Percentiles rank a stretch among this genome's conserved stretches.
Evolutionary conservation across 306 rosid species (phyloP).

Genomic region (Ormosia semicastrata): DNA sequence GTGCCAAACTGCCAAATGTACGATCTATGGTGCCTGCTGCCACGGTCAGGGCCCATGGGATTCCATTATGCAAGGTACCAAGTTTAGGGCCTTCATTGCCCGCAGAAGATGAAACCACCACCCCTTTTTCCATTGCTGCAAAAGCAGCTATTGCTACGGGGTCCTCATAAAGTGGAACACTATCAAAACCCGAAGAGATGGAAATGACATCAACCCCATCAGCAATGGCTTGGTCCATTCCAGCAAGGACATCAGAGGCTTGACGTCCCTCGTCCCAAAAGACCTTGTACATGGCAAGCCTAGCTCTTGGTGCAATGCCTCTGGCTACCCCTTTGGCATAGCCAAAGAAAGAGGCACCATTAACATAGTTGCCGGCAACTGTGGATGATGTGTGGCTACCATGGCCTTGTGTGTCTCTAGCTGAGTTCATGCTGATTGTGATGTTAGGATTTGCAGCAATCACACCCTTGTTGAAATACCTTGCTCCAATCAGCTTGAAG

Average conservation of each 20-base stretch:
- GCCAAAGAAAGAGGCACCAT: conserved; percentile 32
- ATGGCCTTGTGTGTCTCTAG: conserved; percentile 38
- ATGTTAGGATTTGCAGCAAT: conserved; percentile 16
- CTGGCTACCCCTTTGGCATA: conserved; percentile 38
- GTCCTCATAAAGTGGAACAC: conserved; percentile 31
- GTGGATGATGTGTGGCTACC: conserved; percentile 44
- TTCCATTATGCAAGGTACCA: conserved; percentile 33
- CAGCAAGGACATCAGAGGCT: conserved; percentile 41
- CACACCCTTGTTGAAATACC: conserved; percentile 41
- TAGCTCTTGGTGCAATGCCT: conserved; percentile 38
- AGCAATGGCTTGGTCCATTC: conserved; percentile 39
- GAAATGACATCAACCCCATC: conserved; percentile 46
- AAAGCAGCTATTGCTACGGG: conserved; percentile 39
- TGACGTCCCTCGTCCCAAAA: conserved; percentile 38
- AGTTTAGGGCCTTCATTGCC: conserved; percentile 34
- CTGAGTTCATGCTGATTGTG: conserved; percentile 39
- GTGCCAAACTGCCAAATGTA: conserved; percentile 29
- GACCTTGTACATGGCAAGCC: conserved; percentile 34
- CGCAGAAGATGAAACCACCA: conserved; percentile 37
- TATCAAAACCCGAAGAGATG: conserved; percentile 30
- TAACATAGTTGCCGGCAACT: conserved; percentile 38
- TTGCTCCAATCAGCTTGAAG: conserved; percentile 37
- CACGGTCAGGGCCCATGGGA: conserved; percentile 38
- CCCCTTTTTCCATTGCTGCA: conserved; percentile 45
- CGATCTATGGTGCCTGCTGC: conserved; percentile 39